Evolutionary conservation across 1,284 basidiomycete species (phyloP).

Genomic region (Cryptococcus deneoformans): DNA sequence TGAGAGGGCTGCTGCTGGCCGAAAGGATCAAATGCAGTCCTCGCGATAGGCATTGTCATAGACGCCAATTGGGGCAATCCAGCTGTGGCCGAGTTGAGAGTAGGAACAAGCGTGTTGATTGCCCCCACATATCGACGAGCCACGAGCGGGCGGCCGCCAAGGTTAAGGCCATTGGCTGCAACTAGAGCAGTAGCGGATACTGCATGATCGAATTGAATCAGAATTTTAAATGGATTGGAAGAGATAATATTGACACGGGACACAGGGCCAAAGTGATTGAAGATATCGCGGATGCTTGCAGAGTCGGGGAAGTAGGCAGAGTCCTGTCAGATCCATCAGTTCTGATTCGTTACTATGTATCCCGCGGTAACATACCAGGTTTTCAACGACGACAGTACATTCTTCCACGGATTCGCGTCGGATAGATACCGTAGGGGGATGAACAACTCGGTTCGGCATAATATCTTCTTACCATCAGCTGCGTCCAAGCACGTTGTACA

Average conservation of each 20-base stretch:
- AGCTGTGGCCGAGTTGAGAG: not conserved
- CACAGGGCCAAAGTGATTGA: conserved; percentile 37
- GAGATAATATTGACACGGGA: conserved; percentile 27
- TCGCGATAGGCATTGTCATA: not conserved
- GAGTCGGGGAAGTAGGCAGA: conserved; percentile 30
- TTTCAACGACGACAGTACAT: conserved; percentile 37
- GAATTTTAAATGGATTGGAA: conserved; percentile 15
- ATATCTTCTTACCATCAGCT: conserved; percentile 13
- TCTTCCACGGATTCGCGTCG: conserved; percentile 22
- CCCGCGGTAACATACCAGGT: conserved; percentile 25
- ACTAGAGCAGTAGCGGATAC: conserved; percentile 30
- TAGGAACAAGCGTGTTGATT: not conserved
- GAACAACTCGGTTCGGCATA: conserved; percentile 43
- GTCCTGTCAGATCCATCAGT: conserved; percentile 23
- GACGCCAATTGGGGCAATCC: not conserved
- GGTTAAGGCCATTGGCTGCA: conserved; percentile 27
- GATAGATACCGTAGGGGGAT: conserved; percentile 31
- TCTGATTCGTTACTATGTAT: not conserved
- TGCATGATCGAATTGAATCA: conserved; percentile 37
- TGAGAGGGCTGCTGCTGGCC: not conserved
- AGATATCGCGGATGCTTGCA: conserved; percentile 29
- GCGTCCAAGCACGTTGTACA: not conserved
- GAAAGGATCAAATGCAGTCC: conserved; percentile 18
- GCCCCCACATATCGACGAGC: conserved; percentile 11
- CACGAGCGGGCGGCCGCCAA: conserved; percentile 26